A percentile compares a stretch with the other conserved stretches of the same genome.
These are phyloP conservation scores for Clavispora vitiphila DNA, from an alignment of 805 yeast genomes.

Conservation along the genomic window DNA sequence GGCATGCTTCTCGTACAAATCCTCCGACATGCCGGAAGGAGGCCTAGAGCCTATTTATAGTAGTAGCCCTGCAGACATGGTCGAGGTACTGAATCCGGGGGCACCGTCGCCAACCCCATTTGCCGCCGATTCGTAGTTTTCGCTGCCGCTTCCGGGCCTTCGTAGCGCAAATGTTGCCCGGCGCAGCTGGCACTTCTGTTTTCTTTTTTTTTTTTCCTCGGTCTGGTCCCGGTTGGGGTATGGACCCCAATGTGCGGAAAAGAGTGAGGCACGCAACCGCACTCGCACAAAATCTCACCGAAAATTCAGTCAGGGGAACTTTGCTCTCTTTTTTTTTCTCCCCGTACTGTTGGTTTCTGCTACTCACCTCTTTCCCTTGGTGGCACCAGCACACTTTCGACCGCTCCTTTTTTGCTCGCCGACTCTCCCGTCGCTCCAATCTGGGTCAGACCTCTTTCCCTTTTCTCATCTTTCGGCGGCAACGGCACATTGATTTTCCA, in stretches of 20 bases:
- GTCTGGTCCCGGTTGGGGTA: too few species aligned
- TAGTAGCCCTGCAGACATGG: neutral
- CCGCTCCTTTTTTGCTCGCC: neutral
- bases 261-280: slow-evolving; percentile 1
- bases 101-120: neutral
- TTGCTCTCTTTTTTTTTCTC: slow-evolving; percentile 1
- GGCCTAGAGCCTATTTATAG: neutral
- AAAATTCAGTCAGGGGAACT: slow-evolving; percentile 2
- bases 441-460: neutral
- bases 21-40: neutral
- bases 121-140: too few species aligned
- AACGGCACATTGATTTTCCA: neutral
- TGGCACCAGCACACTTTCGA: neutral
- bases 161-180: too few species aligned
- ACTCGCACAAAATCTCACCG: slow-evolving; percentile 1
- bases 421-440: neutral
- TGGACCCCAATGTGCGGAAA: neutral
- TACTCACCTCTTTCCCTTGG: neutral
- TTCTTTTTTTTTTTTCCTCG: too few species aligned
- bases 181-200: too few species aligned
- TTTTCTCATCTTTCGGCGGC: slow-evolving; percentile 1
- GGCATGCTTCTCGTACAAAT: neutral
- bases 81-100: neutral
- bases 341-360: neutral
- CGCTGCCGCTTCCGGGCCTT: too few species aligned